Percentiles rank a stretch among this genome's conserved stretches.
Conservation (phyloP, 352 stramenopile genomes). For the Pythium sp. region DNA sequence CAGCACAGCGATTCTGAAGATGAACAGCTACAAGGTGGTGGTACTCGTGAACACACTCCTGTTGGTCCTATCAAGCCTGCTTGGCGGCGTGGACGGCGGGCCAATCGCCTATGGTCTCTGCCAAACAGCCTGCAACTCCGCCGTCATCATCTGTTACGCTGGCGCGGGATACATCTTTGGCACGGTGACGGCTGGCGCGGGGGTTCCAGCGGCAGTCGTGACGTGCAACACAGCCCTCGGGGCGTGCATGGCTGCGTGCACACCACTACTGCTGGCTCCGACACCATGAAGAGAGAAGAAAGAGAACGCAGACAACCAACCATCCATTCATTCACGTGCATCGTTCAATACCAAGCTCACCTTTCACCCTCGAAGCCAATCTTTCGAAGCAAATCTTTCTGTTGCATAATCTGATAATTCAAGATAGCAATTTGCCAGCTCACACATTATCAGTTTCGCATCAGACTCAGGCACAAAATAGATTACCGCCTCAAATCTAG, state of each 20-base stretch:
- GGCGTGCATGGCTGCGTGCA: constrained; percentile 39
- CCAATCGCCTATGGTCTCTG: constrained; percentile 33
- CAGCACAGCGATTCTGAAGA: too few species aligned
- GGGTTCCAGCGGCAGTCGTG: constrained; percentile 8
- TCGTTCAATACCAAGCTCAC: background rate
- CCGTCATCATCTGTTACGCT: constrained; percentile 37
- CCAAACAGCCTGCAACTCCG: constrained; percentile 38
- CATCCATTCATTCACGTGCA: background rate
- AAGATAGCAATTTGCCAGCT: background rate
- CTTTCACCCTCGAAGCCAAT: background rate
- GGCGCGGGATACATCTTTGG: constrained; percentile 35
- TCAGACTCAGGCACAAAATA: background rate
- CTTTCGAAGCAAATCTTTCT: background rate
- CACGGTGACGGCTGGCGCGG: constrained; percentile 25
- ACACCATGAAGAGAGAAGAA: constrained; percentile 2
- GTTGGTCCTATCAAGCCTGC: too few species aligned
- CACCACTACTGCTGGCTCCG: constrained; percentile 6
- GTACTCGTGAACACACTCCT: too few species aligned
- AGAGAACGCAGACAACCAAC: background rate
- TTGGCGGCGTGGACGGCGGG: constrained; percentile 20
- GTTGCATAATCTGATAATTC: background rate
- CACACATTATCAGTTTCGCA: background rate
- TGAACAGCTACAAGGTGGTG: too few species aligned
- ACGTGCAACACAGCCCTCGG: constrained; percentile 31
- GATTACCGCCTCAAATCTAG: background rate